These are phyloP conservation scores for Penstemon barbatus DNA, from an alignment of 257 asterid species.

Conservation along the genomic window DNA sequence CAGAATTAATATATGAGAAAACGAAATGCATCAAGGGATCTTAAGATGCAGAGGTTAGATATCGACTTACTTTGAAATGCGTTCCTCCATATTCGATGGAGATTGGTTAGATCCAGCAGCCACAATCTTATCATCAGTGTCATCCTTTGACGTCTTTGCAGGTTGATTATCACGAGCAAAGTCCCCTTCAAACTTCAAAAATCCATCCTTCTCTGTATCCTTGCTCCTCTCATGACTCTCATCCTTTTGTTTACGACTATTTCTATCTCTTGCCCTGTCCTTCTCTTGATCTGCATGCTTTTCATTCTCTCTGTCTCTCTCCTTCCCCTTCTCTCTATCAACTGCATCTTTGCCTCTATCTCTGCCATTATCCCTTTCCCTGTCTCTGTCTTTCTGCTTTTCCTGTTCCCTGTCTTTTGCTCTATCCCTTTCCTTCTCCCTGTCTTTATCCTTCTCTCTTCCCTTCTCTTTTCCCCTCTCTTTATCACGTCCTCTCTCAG, in stretches of 20 bases:
- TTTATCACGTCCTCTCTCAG: constrained; percentile 37
- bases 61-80: constrained; percentile 68
- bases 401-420: constrained; percentile 52
- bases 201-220: constrained; percentile 49
- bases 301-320: constrained; percentile 61
- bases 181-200: constrained; percentile 33
- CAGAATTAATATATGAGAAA: not conserved
- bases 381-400: constrained; percentile 45
- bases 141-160: constrained; percentile 34
- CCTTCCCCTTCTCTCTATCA: constrained; percentile 71
- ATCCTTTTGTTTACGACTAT: constrained; percentile 52
- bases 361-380: constrained; percentile 54
- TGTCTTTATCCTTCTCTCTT: constrained; percentile 58
- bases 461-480: constrained; percentile 58
- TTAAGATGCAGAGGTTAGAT: constrained; percentile 16
- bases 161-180: constrained; percentile 33
- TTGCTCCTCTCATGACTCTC: constrained; percentile 56
- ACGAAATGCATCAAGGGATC: not conserved
- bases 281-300: constrained; percentile 58
- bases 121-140: constrained; percentile 38
- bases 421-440: constrained; percentile 56
- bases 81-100: constrained; percentile 55
- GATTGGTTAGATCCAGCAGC: constrained; percentile 40
- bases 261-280: constrained; percentile 61
- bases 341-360: constrained; percentile 50